Evolutionary conservation across 225 moss, liverwort and hornwort species (phyloP).

Genomic region (Anthoceros angustus): DNA sequence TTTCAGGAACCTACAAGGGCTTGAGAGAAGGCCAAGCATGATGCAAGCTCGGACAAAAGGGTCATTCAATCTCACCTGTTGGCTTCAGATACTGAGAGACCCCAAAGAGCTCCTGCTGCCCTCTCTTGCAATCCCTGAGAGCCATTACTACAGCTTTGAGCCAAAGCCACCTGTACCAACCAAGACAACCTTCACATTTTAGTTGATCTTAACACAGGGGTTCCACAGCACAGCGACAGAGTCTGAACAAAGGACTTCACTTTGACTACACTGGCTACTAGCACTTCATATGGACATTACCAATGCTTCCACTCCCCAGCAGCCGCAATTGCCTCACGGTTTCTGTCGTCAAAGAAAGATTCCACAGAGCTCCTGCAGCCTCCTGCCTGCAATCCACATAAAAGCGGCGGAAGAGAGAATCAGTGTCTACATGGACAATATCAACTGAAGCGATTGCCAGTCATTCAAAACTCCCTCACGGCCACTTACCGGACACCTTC

Average conservation of each 20-base stretch:
- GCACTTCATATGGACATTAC: constrained; percentile 19
- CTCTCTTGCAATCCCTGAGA: constrained; percentile 90
- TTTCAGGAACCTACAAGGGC: too few relatives aligned
- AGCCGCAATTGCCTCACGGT: constrained; percentile 84
- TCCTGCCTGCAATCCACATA: constrained; percentile 47
- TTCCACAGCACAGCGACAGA: background rate
- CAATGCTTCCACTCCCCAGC: constrained; percentile 87
- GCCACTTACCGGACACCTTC: constrained; percentile 76
- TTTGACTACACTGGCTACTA: background rate
- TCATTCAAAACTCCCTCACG: background rate
- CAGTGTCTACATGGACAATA: background rate
- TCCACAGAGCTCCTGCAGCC: constrained; percentile 94
- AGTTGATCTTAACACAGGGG: background rate
- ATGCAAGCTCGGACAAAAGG: too few relatives aligned
- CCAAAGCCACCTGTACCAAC: constrained; percentile 53
- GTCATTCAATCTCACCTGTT: constrained; percentile 38
- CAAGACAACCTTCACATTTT: background rate
- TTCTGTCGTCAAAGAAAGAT: constrained; percentile 89
- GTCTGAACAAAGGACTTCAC: background rate
- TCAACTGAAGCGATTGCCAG: background rate
- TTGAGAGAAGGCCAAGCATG: too few relatives aligned
- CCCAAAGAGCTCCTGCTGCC: constrained; percentile 95
- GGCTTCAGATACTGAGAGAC: constrained; percentile 84
- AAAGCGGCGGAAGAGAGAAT: background rate
- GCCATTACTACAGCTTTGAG: constrained; percentile 70